Evolutionary conservation across 345 rosid genomes (phyloP).

Genomic region (Cardamine resedifolia): DNA sequence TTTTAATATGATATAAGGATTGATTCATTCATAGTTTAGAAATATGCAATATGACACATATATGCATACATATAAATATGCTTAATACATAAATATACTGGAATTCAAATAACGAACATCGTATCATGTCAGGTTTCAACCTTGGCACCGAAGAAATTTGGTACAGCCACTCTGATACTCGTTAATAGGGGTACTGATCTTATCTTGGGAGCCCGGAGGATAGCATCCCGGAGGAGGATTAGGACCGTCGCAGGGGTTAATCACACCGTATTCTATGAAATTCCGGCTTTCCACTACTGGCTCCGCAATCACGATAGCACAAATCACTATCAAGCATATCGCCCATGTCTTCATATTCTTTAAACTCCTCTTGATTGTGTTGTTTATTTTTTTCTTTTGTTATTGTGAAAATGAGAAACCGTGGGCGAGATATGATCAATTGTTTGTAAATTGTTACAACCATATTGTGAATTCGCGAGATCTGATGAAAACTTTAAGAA

Average conservation of each 20-base stretch:
- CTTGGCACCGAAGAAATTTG: not conserved
- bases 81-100: not conserved
- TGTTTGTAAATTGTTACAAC: too few relatives aligned
- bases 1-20: too few relatives aligned
- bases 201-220: not conserved
- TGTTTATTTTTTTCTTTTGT: too few relatives aligned
- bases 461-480: too few relatives aligned
- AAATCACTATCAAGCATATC: conserved; percentile 12
- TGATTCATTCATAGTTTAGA: too few relatives aligned
- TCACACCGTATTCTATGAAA: not conserved
- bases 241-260: not conserved
- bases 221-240: conserved; percentile 2
- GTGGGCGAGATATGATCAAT: too few relatives aligned
- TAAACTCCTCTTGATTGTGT: too few relatives aligned
- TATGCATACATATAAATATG: not conserved
- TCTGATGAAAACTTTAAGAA: too few relatives aligned
- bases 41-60: too few relatives aligned
- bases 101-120: not conserved
- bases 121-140: not conserved
- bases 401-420: too few relatives aligned
- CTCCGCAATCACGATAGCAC: not conserved
- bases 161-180: not conserved
- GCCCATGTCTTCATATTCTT: not conserved
- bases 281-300: not conserved
- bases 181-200: not conserved